Evolutionary conservation across 2,329 filamentous ascomycete genomes (phyloP), one percentile per base, ranked within the genome.

Genomic region (Pestalotiopsis sp.): DNA sequence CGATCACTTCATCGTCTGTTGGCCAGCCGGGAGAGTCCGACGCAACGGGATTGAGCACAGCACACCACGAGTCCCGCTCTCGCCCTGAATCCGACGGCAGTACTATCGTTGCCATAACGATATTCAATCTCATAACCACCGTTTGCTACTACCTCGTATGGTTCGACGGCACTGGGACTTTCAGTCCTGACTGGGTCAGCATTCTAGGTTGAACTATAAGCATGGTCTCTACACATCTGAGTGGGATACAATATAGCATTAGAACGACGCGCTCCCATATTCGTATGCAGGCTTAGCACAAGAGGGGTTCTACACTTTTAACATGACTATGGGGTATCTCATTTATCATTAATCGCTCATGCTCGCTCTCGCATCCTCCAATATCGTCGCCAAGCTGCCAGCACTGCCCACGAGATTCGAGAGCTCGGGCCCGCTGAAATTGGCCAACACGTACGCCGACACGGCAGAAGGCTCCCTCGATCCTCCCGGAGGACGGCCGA

Each of bases 371-470:
- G 17, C 64, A 5, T 59, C 59, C 23, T 69, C 68, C 3, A 69
- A 58, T 7, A 66, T 17, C 23, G 62, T 49, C 40, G 63, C 59
- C 13, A 69, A 52, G 12, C 41, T 56, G 14, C 36, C 36, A 12
- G 61, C 36, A 17, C 59, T 52, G 4, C 66, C 52, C 2, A 27
- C 41, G 2, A 68, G 20, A 41, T 58, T 56, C 5, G 31, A 40
- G 12, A 27, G n/a, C 57, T 68, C 68, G 20, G 12, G 13, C 11
- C 27, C 57, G 3, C 38, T 45, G 31, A 69, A 58, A 20, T 45
- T 27, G 2, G 66, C 68, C 41, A 69, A 40, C 11, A 69, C 68
- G 58, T 65, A 69, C 9, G 40, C 56, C 23, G 68, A 41, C 13
- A 69, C 62, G 4, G 56, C 66, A 6, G 68, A 61, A 17, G 57